Percentiles rank a stretch among this genome's conserved stretches.
Evolutionary conservation across 2,329 filamentous ascomycete species (phyloP).

Genomic region (Scytalidium lignicola): DNA sequence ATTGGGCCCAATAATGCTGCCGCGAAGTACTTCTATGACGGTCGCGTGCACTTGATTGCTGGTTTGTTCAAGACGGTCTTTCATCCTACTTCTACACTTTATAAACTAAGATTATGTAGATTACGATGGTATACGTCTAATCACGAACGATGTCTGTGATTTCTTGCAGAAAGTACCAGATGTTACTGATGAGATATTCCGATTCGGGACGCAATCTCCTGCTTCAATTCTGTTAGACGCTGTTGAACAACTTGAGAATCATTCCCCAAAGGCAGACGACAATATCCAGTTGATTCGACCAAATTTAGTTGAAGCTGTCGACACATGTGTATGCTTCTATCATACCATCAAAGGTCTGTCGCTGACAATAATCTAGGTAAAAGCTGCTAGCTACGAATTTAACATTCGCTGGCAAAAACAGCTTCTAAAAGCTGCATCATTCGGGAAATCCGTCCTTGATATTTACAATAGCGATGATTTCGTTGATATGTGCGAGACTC

Average conservation of each 20-base stretch:
- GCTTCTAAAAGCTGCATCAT: conserved; percentile 91
- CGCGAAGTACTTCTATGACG: conserved; percentile 81
- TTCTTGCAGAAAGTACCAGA: conserved; percentile 92
- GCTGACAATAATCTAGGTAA: conserved; percentile 41
- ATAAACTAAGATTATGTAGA: conserved; percentile 40
- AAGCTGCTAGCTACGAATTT: conserved; percentile 89
- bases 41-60: conserved; percentile 80
- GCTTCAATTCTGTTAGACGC: conserved; percentile 93
- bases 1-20: conserved; percentile 79
- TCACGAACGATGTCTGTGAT: conserved; percentile 94
- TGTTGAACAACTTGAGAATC: conserved; percentile 81
- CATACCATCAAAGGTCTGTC: background rate
- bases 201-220: conserved; percentile 79
- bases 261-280: conserved; percentile 95
- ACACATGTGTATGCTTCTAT: conserved; percentile 59
- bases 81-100: no score
- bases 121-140: conserved; percentile 78
- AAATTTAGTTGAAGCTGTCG: conserved; percentile 85
- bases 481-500: conserved; percentile 93
- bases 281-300: conserved; percentile 91
- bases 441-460: conserved; percentile 94
- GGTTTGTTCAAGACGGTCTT: conserved; percentile 55
- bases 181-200: conserved; percentile 83
- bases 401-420: conserved; percentile 90
- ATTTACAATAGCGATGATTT: conserved; percentile 98